Evolutionary conservation across 108 stramenopile genomes (phyloP), one percentile per base, ranked within the genome.

Genomic region (Conticribra guillardii): DNA sequence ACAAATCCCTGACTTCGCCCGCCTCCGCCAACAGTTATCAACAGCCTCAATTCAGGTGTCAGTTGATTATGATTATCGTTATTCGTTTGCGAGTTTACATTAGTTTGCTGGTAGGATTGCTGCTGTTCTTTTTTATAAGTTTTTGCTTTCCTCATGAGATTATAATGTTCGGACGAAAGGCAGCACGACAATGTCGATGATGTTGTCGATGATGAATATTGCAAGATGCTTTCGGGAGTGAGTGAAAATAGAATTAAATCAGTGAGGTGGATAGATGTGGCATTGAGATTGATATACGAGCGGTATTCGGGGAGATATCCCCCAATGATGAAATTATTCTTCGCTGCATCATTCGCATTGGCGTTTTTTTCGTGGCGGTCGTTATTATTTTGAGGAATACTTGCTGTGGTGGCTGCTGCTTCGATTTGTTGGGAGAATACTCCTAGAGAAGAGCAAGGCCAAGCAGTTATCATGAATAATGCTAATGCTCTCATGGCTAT

Each of bases 221-320:
- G 37, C 27, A 66, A 32, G 0, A 69, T 26, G 17, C 60, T 19
- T 47, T 74, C 64, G 21, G 87, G 82, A 33, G 81, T 69, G 34
- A 87, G 57, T 14, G 85, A 87, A 52, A 89, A 92, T 22, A 92
- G 60, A 47, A 88, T 82, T 26, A 92, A 37, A 68, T 92, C 91
- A 4, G 91, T 84, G 29, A 89, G 67, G 22, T 70, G 44, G 14
- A 60, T 5, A 16, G 85, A 64, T 9, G 83, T 75, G 24, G 67
- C 54, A 27, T 84, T 84, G 51, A 86, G 30, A 55, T 87, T 76
- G 60, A 85, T 67, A 52, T 82, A 75, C 9, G 52, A 55, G 14
- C 90, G 82, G 60, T 92, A 92, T 30, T 92, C 90, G 9, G 90
- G 90, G 18, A 92, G 76, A 72, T 92, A 92, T 11, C 83, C 90